These are phyloP conservation scores for Chenopodium quinoa DNA, from an alignment of 148 eudicot species.

Conservation along the genomic window DNA sequence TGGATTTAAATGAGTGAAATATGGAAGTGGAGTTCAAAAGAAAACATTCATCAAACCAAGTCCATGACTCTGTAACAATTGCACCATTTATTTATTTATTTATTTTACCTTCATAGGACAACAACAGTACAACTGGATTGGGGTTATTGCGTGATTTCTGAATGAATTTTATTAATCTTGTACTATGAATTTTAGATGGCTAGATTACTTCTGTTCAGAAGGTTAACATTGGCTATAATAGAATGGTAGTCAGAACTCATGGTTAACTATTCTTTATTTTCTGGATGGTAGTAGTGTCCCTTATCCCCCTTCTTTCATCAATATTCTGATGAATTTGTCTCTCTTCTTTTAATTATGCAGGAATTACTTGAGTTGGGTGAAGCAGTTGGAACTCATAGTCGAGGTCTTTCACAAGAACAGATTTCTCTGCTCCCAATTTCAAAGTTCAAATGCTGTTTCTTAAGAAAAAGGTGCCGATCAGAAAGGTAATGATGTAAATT, in stretches of 20 bases:
- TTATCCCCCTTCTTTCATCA: background rate
- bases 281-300: background rate
- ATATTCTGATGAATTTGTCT: background rate
- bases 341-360: conserved; percentile 35
- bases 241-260: background rate
- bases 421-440: conserved; percentile 78
- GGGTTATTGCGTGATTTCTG: background rate
- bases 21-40: conserved; percentile 1
- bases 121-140: no score
- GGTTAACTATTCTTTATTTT: background rate
- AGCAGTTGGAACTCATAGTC: conserved; percentile 86
- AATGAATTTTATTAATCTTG: background rate
- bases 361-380: conserved; percentile 93
- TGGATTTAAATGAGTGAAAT: background rate
- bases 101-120: background rate
- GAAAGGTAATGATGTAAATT: conserved; percentile 50
- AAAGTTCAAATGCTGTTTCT: conserved; percentile 73
- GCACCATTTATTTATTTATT: background rate
- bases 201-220: background rate
- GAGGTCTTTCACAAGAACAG: conserved; percentile 81
- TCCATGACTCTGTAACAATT: background rate
- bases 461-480: conserved; percentile 60
- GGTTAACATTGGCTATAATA: background rate
- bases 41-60: background rate
- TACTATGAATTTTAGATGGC: conserved; percentile 1